Conservation (phyloP, 257 asterid genomes). For the Phtheirospermum japonicum region DNA sequence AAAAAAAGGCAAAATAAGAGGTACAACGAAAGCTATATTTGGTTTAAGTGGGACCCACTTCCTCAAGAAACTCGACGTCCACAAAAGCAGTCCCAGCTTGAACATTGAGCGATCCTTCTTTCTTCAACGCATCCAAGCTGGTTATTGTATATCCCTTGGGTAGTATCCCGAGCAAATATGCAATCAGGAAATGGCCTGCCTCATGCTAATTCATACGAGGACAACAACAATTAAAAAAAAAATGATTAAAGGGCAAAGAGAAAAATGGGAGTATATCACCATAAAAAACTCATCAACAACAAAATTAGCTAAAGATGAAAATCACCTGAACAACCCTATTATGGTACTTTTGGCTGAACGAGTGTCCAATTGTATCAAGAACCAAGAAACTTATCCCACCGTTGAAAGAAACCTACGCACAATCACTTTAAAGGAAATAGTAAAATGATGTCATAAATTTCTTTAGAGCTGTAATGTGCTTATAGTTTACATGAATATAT, state of each 20-base stretch:
- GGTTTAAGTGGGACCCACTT: conserved; percentile 53
- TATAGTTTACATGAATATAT: too few relatives aligned
- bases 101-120: conserved; percentile 87
- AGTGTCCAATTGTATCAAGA: conserved; percentile 85
- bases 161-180: conserved; percentile 90
- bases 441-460: conserved; percentile 14
- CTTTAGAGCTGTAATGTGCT: too few relatives aligned
- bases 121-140: conserved; percentile 86
- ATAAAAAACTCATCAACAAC: conserved; percentile 2
- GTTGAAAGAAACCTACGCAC: conserved; percentile 65
- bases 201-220: conserved; percentile 62
- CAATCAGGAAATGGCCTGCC: conserved; percentile 97
- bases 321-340: conserved; percentile 85
- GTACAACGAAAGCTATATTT: conserved; percentile 4
- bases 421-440: conserved; percentile 39
- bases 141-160: conserved; percentile 82
- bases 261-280: not conserved
- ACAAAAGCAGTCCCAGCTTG: conserved; percentile 98
- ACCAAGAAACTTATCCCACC: conserved; percentile 85
- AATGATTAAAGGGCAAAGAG: too few relatives aligned
- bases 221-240: conserved; percentile 22
- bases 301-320: not conserved
- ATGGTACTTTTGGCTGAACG: conserved; percentile 85
- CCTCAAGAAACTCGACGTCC: conserved; percentile 86
- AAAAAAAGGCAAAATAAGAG: not conserved